phyloP scores from a whole-genome alignment of 164 flowering plant species.

The Chimonanthus salicifolius region DNA sequence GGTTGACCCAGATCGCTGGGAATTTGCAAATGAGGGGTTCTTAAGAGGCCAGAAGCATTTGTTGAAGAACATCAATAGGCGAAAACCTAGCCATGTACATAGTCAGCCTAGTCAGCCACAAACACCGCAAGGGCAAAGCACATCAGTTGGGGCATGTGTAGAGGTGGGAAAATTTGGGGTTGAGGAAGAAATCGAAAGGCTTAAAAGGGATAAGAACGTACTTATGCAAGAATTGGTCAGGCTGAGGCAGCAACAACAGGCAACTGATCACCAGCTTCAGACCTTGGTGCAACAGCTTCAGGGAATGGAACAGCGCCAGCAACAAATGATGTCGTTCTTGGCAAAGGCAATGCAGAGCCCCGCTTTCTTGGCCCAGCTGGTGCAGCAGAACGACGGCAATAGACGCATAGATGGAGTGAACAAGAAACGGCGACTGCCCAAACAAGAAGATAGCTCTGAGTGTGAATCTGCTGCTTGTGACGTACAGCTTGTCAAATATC shows the following conservation, averaged over 20 bases:
- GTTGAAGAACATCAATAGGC: slow-evolving; percentile 57
- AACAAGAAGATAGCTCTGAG: slow-evolving; percentile 46
- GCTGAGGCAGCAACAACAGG: slow-evolving; percentile 91
- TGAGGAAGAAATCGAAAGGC: slow-evolving; percentile 93
- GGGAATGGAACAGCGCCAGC: slow-evolving; percentile 96
- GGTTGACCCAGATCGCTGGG: slow-evolving; percentile 98
- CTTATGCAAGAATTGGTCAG: slow-evolving; percentile 95
- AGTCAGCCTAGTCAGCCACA: slow-evolving; percentile 44
- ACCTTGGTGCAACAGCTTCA: slow-evolving; percentile 82
- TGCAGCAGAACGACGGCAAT: slow-evolving; percentile 74
- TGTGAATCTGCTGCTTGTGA: slow-evolving; percentile 34
- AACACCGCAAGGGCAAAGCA: slow-evolving; percentile 52
- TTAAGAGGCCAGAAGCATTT: slow-evolving; percentile 82
- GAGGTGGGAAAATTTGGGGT: slow-evolving; percentile 98
- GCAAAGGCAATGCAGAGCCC: slow-evolving; percentile 96
- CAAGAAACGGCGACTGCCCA: slow-evolving; percentile 77
- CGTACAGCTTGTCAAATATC: slow-evolving; percentile 84
- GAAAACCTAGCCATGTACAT: slow-evolving; percentile 67
- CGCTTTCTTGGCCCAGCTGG: slow-evolving; percentile 81
- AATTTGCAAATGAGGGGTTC: slow-evolving; percentile 96
- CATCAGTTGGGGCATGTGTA: slow-evolving; percentile 82
- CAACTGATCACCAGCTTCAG: slow-evolving; percentile 83
- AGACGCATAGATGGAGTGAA: slow-evolving; percentile 57
- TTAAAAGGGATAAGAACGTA: slow-evolving; percentile 91
- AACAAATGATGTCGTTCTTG: slow-evolving; percentile 96